Evolutionary conservation across 768 basidiomycete species (phyloP), one percentile per base, ranked within the genome.

Genomic region (Collybiopsis luxurians): DNA sequence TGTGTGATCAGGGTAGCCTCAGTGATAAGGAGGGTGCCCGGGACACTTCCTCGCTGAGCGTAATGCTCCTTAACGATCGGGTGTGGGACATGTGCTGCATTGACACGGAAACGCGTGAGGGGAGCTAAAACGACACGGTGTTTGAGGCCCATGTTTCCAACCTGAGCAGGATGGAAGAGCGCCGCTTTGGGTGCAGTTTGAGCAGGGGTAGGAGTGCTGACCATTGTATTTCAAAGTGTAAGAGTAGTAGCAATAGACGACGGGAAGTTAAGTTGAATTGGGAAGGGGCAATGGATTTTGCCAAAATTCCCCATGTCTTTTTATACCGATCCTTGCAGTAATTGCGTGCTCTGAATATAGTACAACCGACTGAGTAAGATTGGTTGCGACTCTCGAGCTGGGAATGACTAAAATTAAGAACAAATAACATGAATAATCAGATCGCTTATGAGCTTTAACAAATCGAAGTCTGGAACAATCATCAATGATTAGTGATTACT

Each of bases 1-100:
- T 24, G 64, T 36, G 64, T 65, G 54, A 77, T 67, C 54, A 66
- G 65, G 12, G 75, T 78, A 0, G 71, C 79, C 61, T 79, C 78
- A 1, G 76, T 65, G 57, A 80, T 70, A 3, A 73, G 58, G 24
- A 78, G 66, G 10, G 73, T 70, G 1, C 75, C 75, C 0, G 69
- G 66, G 24, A 61, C 57, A 39, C 63, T 63, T 4, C 66, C 68
- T 9, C 71, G 65, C 52, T 73, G 71, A 24, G 58, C 53, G 31
- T 73, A 72, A 53, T 71, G 68, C 23, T 67, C 62, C 2, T 59
- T 55, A 6, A 63, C 64, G 12, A 69, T 56, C 5, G 69, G 68
- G 17, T 57, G 50, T 0, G 64, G 70, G 23, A 71, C 60, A 36
- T 66, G 61, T 0, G 30, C 44, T n/a, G 59, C 58, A 49, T 60